These are phyloP conservation scores for Suillus paluster DNA, from an alignment of 768 basidiomycete genomes.

Conservation along the genomic window DNA sequence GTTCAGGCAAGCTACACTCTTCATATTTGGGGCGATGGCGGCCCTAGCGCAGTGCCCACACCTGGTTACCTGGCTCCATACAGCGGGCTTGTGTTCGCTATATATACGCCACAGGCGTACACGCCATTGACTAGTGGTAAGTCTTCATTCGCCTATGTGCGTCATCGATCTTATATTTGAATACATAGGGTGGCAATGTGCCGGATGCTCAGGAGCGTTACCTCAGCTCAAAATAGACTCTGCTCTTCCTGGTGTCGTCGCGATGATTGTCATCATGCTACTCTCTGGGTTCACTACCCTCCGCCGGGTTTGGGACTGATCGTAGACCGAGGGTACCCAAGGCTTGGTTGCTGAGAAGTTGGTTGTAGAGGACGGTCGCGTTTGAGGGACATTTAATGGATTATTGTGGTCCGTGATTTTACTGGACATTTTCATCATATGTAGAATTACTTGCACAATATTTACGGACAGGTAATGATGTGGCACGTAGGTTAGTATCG, in stretches of 20 bases:
- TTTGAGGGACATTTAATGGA: conserved; percentile 10
- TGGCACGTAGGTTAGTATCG: background rate
- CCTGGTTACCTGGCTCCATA: conserved; percentile 62
- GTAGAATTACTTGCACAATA: conserved; percentile 8
- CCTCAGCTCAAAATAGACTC: conserved; percentile 36
- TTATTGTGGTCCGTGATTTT: background rate
- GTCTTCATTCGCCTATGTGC: conserved; percentile 8
- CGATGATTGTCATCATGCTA: conserved; percentile 34
- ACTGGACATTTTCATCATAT: conserved; percentile 12
- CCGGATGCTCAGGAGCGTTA: conserved; percentile 34
- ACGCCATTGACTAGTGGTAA: conserved; percentile 53
- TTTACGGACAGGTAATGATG: conserved; percentile 1
- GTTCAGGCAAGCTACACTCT: conserved; percentile 65
- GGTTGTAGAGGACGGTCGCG: background rate
- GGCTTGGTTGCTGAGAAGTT: background rate
- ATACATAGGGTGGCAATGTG: conserved; percentile 32
- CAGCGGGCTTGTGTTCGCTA: conserved; percentile 56
- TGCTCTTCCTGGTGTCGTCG: conserved; percentile 36
- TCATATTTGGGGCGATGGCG: conserved; percentile 58
- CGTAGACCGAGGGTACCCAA: background rate
- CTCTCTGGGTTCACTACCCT: conserved; percentile 40
- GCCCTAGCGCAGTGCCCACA: conserved; percentile 49
- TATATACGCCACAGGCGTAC: conserved; percentile 64
- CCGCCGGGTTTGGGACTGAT: conserved; percentile 34
- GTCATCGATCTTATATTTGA: background rate